These are phyloP conservation scores for Byssochlamys sp. DNA, from an alignment of 2,329 filamentous ascomycete species.

Conservation along the genomic window DNA sequence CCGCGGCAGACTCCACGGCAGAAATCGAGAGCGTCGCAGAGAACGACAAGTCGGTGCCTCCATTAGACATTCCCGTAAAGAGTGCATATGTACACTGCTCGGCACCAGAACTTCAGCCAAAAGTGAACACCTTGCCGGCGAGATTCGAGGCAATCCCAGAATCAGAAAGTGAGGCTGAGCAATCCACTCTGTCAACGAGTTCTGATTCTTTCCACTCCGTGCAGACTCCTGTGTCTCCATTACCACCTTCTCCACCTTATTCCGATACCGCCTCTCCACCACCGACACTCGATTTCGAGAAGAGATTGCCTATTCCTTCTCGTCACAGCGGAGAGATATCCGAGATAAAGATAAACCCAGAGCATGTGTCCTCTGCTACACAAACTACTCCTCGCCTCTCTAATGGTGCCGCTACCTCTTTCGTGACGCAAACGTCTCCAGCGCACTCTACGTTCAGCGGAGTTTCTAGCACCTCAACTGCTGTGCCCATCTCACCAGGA, in stretches of 20 bases:
- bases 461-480: not conserved
- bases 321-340: constrained; percentile 21
- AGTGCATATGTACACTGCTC: constrained; percentile 1
- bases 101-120: not conserved
- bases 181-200: constrained; percentile 25
- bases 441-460: not conserved
- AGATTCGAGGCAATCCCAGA: constrained; percentile 27
- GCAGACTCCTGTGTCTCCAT: constrained; percentile 9
- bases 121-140: constrained; percentile 28
- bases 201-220: constrained; percentile 37
- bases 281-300: constrained; percentile 8
- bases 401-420: not conserved
- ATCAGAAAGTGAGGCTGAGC: constrained; percentile 17
- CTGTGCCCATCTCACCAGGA: constrained; percentile 6
- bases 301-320: not conserved
- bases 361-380: constrained; percentile 8
- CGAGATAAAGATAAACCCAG: constrained; percentile 16
- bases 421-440: not conserved
- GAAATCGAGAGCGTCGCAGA: not conserved
- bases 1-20: not conserved
- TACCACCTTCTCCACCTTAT: constrained; percentile 11
- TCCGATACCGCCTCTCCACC: constrained; percentile 12
- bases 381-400: not conserved
- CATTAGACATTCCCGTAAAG: constrained; percentile 5
- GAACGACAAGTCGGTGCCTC: not conserved